Conservation (phyloP, 371 early-diverging fungal species). For the Catenaria anguillulae region DNA sequence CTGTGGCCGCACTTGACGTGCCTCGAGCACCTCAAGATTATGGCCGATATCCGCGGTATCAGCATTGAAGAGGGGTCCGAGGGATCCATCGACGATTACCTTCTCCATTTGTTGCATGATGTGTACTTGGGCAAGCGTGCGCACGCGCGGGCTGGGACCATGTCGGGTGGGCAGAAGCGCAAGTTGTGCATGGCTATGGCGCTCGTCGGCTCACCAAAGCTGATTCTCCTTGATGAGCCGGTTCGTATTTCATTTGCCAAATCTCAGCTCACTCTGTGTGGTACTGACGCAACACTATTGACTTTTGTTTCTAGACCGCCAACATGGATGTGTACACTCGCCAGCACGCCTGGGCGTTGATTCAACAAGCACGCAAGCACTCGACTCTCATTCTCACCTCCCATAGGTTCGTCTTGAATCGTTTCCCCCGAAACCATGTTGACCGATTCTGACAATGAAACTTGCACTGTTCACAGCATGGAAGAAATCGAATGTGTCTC, state of each 20-base stretch:
- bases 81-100: slow-evolving; percentile 30
- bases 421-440: no score
- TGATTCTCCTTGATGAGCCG: slow-evolving; percentile 60
- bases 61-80: no score
- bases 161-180: slow-evolving; percentile 66
- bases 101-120: slow-evolving; percentile 31
- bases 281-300: no score
- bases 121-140: no score
- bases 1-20: slow-evolving; percentile 30
- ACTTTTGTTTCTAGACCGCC: no score
- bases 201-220: slow-evolving; percentile 53
- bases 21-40: slow-evolving; percentile 1
- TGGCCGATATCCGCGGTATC: slow-evolving; percentile 49
- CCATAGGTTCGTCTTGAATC: no score
- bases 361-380: slow-evolving; percentile 35
- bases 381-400: slow-evolving; percentile 49
- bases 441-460: no score
- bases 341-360: slow-evolving; percentile 45
- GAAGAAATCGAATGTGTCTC: slow-evolving; percentile 55
- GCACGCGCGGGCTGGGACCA: no score
- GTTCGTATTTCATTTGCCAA: no score
- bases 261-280: no score
- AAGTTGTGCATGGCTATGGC: slow-evolving; percentile 55
- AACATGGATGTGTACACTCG: slow-evolving; percentile 54
- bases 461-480: no score